phyloP scores from a whole-genome alignment of 768 basidiomycete species.

The Suillus luteus region DNA sequence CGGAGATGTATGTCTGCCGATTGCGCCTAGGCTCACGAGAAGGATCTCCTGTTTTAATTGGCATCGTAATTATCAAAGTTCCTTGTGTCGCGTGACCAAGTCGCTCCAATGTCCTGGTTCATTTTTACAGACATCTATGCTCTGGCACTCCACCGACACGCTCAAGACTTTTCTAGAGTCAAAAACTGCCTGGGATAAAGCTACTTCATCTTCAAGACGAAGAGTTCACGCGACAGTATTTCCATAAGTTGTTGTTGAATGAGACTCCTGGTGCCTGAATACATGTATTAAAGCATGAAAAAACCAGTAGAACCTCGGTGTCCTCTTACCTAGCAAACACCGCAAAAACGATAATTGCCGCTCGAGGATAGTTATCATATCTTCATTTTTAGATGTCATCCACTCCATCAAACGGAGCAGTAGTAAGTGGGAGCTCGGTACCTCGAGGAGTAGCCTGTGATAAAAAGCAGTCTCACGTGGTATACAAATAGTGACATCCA shows the following conservation, averaged over 20 bases:
- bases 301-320: too few relatives aligned
- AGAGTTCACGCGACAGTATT: conserved; percentile 62
- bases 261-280: conserved; percentile 41
- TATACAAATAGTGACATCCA: conserved; percentile 11
- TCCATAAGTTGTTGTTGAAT: conserved; percentile 52
- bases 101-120: conserved; percentile 33
- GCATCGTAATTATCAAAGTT: too few relatives aligned
- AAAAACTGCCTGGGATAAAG: too few relatives aligned
- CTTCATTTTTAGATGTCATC: conserved; percentile 80
- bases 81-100: too few relatives aligned
- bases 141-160: conserved; percentile 52
- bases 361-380: conserved; percentile 73
- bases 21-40: conserved; percentile 72
- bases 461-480: too few relatives aligned
- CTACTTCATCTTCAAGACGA: conserved; percentile 55
- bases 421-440: too few relatives aligned
- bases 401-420: conserved; percentile 71
- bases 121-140: too few relatives aligned
- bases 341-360: conserved; percentile 83
- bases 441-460: too few relatives aligned
- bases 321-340: conserved; percentile 44
- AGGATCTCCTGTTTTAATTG: conserved; percentile 37
- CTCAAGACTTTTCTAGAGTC: conserved; percentile 36
- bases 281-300: not conserved
- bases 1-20: conserved; percentile 85